Percentiles rank a stretch among this genome's conserved stretches.
phyloP scores from a whole-genome alignment of 129 eudicot genomes.

The Lonicera japonica region DNA sequence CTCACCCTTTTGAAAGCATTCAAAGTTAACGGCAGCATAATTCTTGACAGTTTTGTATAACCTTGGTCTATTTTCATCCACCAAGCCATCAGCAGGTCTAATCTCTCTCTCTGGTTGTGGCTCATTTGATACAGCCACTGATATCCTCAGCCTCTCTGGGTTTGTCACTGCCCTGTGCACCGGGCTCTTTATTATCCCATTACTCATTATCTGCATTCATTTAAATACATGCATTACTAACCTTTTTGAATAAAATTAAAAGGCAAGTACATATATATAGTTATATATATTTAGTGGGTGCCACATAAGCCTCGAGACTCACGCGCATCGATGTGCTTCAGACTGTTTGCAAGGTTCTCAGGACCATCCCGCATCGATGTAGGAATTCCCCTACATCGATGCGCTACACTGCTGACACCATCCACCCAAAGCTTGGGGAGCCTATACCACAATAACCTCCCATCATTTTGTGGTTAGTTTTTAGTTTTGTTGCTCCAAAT shows the following conservation, averaged over 20 bases:
- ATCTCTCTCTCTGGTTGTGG: constrained; percentile 38
- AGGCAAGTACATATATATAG: background rate
- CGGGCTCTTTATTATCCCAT: constrained; percentile 58
- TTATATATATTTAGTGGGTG: no score
- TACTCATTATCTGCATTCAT: constrained; percentile 53
- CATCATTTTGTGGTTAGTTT: no score
- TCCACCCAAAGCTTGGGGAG: no score
- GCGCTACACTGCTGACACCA: no score
- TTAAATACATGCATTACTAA: background rate
- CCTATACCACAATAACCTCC: no score
- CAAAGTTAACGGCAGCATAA: constrained; percentile 19
- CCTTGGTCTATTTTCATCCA: constrained; percentile 33
- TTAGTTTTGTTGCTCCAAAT: no score
- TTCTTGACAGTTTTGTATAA: constrained; percentile 31
- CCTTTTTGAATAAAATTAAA: background rate
- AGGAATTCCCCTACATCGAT: no score
- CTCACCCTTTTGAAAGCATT: constrained; percentile 43
- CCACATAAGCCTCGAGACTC: no score
- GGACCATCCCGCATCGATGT: no score
- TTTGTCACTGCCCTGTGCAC: constrained; percentile 48
- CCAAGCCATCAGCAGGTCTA: constrained; percentile 43
- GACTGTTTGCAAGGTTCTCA: no score
- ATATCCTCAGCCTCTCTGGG: constrained; percentile 33
- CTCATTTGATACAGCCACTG: constrained; percentile 43
- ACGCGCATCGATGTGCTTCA: no score